Conservation (phyloP, 2,329 filamentous ascomycete species). For the Colletotrichum navitas region DNA sequence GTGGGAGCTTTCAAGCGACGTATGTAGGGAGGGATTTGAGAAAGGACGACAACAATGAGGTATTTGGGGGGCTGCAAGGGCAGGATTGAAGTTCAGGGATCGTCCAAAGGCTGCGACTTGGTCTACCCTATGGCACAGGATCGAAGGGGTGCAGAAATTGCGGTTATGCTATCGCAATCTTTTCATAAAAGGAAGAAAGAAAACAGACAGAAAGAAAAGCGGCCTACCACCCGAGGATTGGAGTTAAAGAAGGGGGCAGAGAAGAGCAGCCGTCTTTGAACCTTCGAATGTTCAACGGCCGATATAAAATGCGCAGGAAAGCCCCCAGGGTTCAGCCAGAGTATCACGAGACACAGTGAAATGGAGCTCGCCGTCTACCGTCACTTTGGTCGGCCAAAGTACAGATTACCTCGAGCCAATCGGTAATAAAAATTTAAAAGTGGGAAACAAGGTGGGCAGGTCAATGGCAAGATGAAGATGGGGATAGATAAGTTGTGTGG, state of each 20-base stretch:
- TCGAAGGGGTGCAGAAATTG: not conserved
- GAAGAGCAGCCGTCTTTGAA: not conserved
- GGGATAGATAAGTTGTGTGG: slow-evolving; percentile 33
- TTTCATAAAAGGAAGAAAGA: too few relatives aligned
- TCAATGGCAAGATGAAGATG: not conserved
- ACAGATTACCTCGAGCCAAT: not conserved
- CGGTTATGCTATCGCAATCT: not conserved
- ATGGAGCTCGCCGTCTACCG: slow-evolving; percentile 40
- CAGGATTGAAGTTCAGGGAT: not conserved
- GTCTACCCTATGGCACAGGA: not conserved
- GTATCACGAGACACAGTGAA: slow-evolving; percentile 36
- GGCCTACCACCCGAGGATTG: not conserved
- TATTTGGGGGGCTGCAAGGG: slow-evolving; percentile 8
- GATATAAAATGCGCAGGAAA: slow-evolving; percentile 19
- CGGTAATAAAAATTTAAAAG: not conserved
- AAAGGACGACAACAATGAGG: not conserved
- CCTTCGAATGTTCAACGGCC: not conserved
- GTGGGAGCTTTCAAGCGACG: not conserved
- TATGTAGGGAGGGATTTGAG: not conserved
- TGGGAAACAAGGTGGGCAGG: slow-evolving; percentile 3
- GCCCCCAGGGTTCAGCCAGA: slow-evolving; percentile 9
- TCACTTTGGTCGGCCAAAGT: not conserved
- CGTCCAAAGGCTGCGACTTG: slow-evolving; percentile 5
- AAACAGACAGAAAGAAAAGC: too few relatives aligned
- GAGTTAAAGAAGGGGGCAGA: not conserved